Conservation (phyloP, 345 rosid species). For the Angophora floribunda region DNA sequence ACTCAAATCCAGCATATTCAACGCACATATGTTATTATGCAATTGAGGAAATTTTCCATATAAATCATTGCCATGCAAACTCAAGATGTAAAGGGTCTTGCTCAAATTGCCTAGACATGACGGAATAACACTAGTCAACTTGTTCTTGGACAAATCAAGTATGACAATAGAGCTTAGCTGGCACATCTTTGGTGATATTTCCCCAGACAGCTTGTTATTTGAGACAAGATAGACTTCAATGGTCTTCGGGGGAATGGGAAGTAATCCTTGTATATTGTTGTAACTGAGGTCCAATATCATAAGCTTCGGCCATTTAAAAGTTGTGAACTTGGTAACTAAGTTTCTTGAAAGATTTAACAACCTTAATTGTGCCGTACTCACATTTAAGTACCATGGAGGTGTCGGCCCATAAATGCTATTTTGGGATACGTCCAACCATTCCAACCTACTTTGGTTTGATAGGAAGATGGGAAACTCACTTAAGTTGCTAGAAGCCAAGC, state of each 20-base stretch:
- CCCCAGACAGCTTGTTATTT: background rate
- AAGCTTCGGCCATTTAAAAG: background rate
- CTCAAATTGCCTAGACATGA: background rate
- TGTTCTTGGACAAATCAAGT: conserved; percentile 4
- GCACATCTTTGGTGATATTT: background rate
- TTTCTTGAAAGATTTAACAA: background rate
- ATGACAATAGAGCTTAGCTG: background rate
- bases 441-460: background rate
- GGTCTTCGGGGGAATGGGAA: background rate
- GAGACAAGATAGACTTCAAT: background rate
- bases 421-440: background rate
- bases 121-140: background rate
- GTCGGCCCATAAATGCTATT: conserved; percentile 4
- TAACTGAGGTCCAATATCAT: background rate
- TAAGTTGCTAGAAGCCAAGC: conserved; percentile 9
- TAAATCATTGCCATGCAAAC: background rate
- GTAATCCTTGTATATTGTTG: background rate
- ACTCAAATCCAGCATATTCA: background rate
- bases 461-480: conserved; percentile 9
- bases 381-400: conserved; percentile 4
- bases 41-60: background rate
- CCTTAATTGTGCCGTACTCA: too few relatives aligned
- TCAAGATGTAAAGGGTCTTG: rapidly evolving
- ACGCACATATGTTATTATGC: rapidly evolving
- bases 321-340: background rate